A percentile compares a stretch with the other conserved stretches of the same genome.
phyloP scores from a whole-genome alignment of 1,284 basidiomycete genomes.

The Sphagnurus paluster region DNA sequence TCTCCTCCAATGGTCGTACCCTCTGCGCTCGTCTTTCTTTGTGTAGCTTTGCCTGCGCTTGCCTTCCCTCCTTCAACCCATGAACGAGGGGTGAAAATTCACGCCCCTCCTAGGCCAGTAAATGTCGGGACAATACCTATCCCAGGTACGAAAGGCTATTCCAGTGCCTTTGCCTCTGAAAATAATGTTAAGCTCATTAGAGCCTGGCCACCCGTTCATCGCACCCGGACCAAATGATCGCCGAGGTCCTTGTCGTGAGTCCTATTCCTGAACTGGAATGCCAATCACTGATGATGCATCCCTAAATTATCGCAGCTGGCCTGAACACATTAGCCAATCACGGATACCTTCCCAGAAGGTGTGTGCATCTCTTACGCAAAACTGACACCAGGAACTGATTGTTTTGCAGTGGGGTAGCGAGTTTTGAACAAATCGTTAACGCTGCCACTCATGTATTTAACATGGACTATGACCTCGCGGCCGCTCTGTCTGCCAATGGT shows the following conservation, averaged over 20 bases:
- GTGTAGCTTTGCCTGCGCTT: conserved; percentile 6
- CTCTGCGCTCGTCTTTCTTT: conserved; percentile 1
- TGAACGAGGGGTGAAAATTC: conserved; percentile 10
- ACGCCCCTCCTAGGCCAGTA: conserved; percentile 11
- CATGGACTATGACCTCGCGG: conserved; percentile 18
- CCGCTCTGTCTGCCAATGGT: conserved; percentile 14
- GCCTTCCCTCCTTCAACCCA: conserved; percentile 1
- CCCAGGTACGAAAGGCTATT: conserved; percentile 12
- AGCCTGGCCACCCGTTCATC: conserved; percentile 13
- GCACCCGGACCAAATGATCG: conserved; percentile 9
- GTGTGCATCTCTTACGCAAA: neutral
- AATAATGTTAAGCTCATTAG: conserved; percentile 3
- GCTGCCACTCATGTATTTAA: conserved; percentile 11
- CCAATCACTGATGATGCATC: neutral
- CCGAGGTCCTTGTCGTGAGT: conserved; percentile 18
- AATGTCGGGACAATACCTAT: conserved; percentile 12
- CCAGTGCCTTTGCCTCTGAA: no score
- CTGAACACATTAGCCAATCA: conserved; percentile 19
- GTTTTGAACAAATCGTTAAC: conserved; percentile 15
- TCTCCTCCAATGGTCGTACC: conserved; percentile 2
- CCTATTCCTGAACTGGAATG: no score
- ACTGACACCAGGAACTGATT: neutral
- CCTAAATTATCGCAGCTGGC: conserved; percentile 13
- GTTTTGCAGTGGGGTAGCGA: conserved; percentile 14
- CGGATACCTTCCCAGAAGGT: conserved; percentile 18